Conservation (phyloP, 352 stramenopile species). For the Blastocystis sp. region DNA sequence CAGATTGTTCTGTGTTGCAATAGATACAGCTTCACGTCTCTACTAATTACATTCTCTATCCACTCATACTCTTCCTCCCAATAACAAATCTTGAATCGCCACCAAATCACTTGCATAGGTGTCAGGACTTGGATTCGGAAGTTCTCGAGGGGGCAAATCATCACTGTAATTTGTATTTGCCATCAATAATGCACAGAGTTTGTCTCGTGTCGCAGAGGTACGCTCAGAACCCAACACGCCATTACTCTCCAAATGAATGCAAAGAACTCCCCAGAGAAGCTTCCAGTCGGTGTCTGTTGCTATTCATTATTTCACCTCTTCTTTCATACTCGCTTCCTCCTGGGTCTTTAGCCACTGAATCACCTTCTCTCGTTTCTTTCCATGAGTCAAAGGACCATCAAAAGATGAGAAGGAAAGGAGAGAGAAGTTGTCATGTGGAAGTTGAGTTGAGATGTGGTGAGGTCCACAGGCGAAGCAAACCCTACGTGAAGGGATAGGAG, state of each 20-base stretch:
- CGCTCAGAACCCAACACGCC: slow-evolving; percentile 14
- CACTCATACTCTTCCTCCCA: not conserved
- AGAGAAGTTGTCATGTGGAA: not conserved
- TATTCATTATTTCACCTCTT: not conserved
- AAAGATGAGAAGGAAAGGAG: not conserved
- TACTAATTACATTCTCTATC: not conserved
- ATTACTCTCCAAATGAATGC: slow-evolving; percentile 44
- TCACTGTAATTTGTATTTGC: not conserved
- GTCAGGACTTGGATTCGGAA: slow-evolving; percentile 3
- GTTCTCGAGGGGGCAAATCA: slow-evolving; percentile 36
- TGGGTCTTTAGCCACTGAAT: slow-evolving; percentile 20
- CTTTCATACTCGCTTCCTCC: not conserved
- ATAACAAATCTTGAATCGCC: slow-evolving; percentile 17
- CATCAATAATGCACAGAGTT: slow-evolving; percentile 33
- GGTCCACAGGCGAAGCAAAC: not conserved
- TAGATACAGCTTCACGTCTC: slow-evolving; percentile 3
- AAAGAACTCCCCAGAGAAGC: slow-evolving; percentile 41
- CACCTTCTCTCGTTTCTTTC: slow-evolving; percentile 17
- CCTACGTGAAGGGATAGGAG: not conserved
- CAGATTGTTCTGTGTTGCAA: slow-evolving; percentile 9
- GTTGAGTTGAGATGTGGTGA: not conserved
- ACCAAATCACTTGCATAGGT: slow-evolving; percentile 37
- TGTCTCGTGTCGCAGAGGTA: not conserved
- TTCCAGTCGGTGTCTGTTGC: slow-evolving; percentile 14
- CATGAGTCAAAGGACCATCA: slow-evolving; percentile 5